Conservation (phyloP, 495 filamentous ascomycete genomes). For the Trichoderma parareesei region DNA sequence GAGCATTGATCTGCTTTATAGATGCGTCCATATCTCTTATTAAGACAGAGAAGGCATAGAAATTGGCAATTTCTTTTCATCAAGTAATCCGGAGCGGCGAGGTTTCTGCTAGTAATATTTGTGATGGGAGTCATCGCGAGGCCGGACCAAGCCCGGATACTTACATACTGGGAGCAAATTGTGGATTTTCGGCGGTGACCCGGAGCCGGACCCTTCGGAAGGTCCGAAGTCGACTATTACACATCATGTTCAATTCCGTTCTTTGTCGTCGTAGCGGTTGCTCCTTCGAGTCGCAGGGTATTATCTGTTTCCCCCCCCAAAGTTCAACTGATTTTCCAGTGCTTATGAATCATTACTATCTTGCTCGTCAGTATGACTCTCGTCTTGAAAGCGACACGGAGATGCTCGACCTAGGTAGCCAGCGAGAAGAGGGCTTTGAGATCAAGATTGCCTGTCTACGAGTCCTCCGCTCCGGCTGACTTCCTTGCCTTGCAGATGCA, state of each 20-base stretch:
- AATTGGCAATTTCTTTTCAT: not conserved
- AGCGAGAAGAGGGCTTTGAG: not conserved
- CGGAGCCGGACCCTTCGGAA: conserved; percentile 5
- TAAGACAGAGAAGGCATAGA: not conserved
- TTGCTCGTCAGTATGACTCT: not conserved
- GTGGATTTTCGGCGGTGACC: not conserved
- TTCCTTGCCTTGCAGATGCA: not conserved
- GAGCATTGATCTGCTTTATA: not conserved
- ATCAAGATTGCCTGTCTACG: not conserved
- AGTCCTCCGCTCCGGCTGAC: conserved; percentile 5
- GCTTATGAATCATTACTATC: not conserved
- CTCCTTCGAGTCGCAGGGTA: not conserved
- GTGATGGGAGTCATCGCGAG: not conserved
- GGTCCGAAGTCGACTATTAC: conserved; percentile 7
- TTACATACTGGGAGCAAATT: not conserved
- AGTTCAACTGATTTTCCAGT: not conserved
- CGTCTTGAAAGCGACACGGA: too few relatives aligned
- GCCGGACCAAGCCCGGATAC: not conserved
- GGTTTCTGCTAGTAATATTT: not conserved
- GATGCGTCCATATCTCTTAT: not conserved
- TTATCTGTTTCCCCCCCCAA: not conserved
- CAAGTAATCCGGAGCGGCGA: not conserved
- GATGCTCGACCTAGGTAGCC: too few relatives aligned
- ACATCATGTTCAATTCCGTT: not conserved
- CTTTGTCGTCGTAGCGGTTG: not conserved